Evolutionary conservation across 805 yeast species (phyloP).

Genomic region (Candida michaelii): DNA sequence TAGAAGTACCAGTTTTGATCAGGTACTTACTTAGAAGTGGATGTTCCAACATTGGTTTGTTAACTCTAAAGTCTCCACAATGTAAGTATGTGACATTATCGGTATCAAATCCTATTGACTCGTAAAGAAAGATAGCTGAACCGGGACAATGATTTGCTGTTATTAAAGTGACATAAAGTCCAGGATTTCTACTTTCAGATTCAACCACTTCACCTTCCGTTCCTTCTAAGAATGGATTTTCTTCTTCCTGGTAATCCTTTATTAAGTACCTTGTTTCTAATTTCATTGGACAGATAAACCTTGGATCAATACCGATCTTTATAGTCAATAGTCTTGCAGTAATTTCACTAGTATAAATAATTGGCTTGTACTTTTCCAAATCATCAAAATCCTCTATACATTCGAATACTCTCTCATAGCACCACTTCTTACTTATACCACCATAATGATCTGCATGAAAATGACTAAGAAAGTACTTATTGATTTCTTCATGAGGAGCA

Average conservation of each 20-base stretch:
- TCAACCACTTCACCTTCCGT: slow-evolving; percentile 1
- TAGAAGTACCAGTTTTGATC: slow-evolving; percentile 10
- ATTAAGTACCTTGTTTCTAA: slow-evolving; percentile 42
- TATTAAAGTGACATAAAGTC: slow-evolving; percentile 54
- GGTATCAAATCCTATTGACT: slow-evolving; percentile 33
- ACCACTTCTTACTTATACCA: slow-evolving; percentile 79
- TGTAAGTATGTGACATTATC: slow-evolving; percentile 52
- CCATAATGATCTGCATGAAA: slow-evolving; percentile 95
- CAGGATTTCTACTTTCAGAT: slow-evolving; percentile 21
- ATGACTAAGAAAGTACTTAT: slow-evolving; percentile 68
- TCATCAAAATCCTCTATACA: slow-evolving; percentile 25
- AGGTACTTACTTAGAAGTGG: slow-evolving; percentile 25
- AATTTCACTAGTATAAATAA: slow-evolving; percentile 68
- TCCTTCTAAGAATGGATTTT: slow-evolving; percentile 1
- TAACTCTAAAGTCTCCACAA: slow-evolving; percentile 92
- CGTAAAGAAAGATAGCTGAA: slow-evolving; percentile 76
- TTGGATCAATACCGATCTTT: slow-evolving; percentile 55
- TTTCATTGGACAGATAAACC: slow-evolving; percentile 40
- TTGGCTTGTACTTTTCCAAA: slow-evolving; percentile 44
- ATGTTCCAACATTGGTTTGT: slow-evolving; percentile 47
- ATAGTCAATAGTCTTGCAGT: slow-evolving; percentile 59
- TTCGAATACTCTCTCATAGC: slow-evolving; percentile 37
- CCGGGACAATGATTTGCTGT: slow-evolving; percentile 99
- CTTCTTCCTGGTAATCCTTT: slow-evolving; percentile 6
- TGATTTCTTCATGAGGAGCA: slow-evolving; percentile 44